These are phyloP conservation scores for Boechera retrofracta DNA, from an alignment of 345 rosid genomes.

Conservation along the genomic window DNA sequence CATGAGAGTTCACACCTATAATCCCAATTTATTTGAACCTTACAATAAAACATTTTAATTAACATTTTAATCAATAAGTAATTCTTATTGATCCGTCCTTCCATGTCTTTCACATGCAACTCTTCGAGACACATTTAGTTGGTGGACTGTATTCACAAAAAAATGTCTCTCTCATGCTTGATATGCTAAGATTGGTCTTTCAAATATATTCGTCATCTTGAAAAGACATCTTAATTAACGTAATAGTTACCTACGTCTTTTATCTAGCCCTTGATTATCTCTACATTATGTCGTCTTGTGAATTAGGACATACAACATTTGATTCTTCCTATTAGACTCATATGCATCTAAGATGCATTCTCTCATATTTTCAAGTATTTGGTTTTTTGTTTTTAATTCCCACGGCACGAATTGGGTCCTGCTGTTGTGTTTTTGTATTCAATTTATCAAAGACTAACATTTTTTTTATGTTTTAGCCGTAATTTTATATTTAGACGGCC, in stretches of 20 bases:
- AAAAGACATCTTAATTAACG: background rate
- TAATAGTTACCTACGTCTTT: background rate
- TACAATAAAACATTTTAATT: no score
- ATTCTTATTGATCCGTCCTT: no score
- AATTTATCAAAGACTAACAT: background rate
- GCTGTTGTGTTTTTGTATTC: background rate
- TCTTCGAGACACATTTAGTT: no score
- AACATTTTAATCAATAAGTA: no score
- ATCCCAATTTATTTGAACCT: no score
- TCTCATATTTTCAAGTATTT: background rate
- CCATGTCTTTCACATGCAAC: no score
- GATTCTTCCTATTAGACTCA: background rate
- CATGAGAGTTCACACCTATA: no score
- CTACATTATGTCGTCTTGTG: background rate
- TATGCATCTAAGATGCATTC: background rate
- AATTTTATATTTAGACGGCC: background rate
- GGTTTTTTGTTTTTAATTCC: background rate
- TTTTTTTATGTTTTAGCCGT: background rate
- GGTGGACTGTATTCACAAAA: background rate
- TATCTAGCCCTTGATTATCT: background rate
- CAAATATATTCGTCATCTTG: background rate
- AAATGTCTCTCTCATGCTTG: background rate
- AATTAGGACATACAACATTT: background rate
- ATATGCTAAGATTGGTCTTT: background rate
- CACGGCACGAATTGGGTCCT: background rate